Conservation (phyloP, 257 asterid genomes). For the Scutellaria barbata region DNA sequence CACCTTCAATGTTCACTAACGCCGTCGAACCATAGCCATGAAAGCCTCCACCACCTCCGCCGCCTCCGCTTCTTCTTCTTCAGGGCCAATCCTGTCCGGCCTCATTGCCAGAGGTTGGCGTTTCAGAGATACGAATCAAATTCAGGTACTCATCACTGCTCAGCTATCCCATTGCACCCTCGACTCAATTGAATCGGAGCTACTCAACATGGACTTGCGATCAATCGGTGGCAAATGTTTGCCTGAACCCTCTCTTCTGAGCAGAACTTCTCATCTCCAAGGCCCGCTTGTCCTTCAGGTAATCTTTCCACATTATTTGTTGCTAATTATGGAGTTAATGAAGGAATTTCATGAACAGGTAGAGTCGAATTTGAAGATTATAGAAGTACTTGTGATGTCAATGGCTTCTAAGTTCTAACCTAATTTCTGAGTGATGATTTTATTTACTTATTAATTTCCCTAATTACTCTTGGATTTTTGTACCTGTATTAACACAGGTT, state of each 20-base stretch:
- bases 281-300: slow-evolving; percentile 86
- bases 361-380: slow-evolving; percentile 14
- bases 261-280: slow-evolving; percentile 59
- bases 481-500: slow-evolving; percentile 44
- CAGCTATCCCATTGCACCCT: slow-evolving; percentile 50
- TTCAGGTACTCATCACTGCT: slow-evolving; percentile 48
- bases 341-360: not conserved
- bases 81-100: slow-evolving; percentile 48
- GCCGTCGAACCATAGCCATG: slow-evolving; percentile 43
- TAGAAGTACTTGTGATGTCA: not conserved
- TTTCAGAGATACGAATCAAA: slow-evolving; percentile 50
- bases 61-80: slow-evolving; percentile 40
- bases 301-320: not conserved
- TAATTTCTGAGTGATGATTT: not conserved
- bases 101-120: slow-evolving; percentile 77
- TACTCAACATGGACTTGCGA: slow-evolving; percentile 68
- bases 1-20: not conserved
- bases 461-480: slow-evolving; percentile 10
- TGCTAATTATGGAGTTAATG: not conserved
- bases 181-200: slow-evolving; percentile 68
- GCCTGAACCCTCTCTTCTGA: slow-evolving; percentile 62
- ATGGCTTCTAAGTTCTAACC: slow-evolving; percentile 8
- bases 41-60: slow-evolving; percentile 36
- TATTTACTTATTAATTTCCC: not conserved
- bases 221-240: slow-evolving; percentile 75